Percentiles rank a stretch among this genome's conserved stretches.
Conservation (phyloP, 2,329 filamentous ascomycete genomes). For the Diaporthe capsici region DNA sequence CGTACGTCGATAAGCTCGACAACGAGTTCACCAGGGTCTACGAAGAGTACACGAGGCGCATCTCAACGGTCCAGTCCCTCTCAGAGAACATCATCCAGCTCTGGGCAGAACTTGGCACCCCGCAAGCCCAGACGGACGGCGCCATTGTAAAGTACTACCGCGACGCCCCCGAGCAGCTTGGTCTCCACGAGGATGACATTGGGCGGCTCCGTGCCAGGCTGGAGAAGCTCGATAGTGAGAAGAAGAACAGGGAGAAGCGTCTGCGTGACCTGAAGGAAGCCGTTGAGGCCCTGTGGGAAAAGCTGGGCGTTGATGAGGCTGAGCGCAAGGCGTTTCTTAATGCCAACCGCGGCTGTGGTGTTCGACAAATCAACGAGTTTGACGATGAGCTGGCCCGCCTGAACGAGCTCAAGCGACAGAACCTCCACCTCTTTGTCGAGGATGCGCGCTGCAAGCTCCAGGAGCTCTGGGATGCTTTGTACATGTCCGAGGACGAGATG, state of each 20-base stretch:
- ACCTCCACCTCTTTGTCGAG: constrained; percentile 95
- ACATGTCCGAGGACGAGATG: constrained; percentile 98
- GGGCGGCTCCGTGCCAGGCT: constrained; percentile 78
- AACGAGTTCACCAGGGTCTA: constrained; percentile 94
- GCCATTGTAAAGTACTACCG: constrained; percentile 91
- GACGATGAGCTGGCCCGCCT: constrained; percentile 90
- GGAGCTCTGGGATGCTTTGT: constrained; percentile 94
- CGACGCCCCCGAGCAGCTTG: constrained; percentile 92
- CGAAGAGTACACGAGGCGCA: constrained; percentile 91
- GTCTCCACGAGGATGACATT: constrained; percentile 90
- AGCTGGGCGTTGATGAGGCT: constrained; percentile 83
- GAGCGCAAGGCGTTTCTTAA: constrained; percentile 90
- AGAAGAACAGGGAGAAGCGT: constrained; percentile 83
- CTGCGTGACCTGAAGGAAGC: constrained; percentile 77
- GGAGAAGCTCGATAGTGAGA: constrained; percentile 90
- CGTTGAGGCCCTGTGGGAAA: constrained; percentile 92
- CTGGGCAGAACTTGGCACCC: constrained; percentile 95
- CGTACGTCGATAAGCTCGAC: constrained; percentile 89
- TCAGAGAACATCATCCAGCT: constrained; percentile 91
- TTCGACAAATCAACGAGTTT: constrained; percentile 95
- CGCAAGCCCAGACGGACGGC: constrained; percentile 91
- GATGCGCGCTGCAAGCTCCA: constrained; percentile 92
- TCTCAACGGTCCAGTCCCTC: constrained; percentile 80
- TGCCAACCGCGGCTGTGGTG: constrained; percentile 88
- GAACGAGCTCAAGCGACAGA: constrained; percentile 94